These are phyloP conservation scores for Rhinocladiella similis DNA, from an alignment of 2,329 filamentous ascomycete genomes.

Conservation along the genomic window DNA sequence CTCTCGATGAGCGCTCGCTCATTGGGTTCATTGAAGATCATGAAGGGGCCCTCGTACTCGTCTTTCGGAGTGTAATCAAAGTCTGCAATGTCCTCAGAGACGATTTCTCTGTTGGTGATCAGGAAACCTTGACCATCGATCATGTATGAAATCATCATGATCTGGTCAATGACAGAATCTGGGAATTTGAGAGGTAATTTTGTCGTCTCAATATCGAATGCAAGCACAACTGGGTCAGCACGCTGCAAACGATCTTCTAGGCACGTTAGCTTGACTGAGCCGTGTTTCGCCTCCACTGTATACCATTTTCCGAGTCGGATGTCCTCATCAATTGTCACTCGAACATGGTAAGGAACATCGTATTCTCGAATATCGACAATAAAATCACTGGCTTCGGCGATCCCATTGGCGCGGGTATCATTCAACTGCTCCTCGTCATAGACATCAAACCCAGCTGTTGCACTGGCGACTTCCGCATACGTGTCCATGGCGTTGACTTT, in stretches of 20 bases:
- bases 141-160: conserved; percentile 99
- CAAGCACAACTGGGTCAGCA: conserved; percentile 95
- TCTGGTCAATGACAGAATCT: conserved; percentile 88
- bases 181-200: conserved; percentile 96
- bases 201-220: conserved; percentile 98
- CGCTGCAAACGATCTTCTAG: conserved; percentile 85
- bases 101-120: conserved; percentile 96
- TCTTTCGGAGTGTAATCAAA: conserved; percentile 98
- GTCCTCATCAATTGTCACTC: conserved; percentile 97
- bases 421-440: conserved; percentile 89
- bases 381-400: conserved; percentile 90
- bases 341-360: conserved; percentile 97
- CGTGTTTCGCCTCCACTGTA: conserved; percentile 89
- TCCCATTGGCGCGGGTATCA: conserved; percentile 74
- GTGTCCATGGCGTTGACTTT: conserved; percentile 96
- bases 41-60: conserved; percentile 91
- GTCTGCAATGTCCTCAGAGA: conserved; percentile 94
- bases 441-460: conserved; percentile 83
- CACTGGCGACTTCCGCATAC: conserved; percentile 90
- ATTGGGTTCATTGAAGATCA: conserved; percentile 97
- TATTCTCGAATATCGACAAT: conserved; percentile 99
- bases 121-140: conserved; percentile 97
- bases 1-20: conserved; percentile 85
- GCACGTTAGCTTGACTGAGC: conserved; percentile 76
- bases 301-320: conserved; percentile 98